Evolutionary conservation across 2,329 filamentous ascomycete species (phyloP), one percentile per base, ranked within the genome.

Genomic region (Hymenoscyphus albidus): DNA sequence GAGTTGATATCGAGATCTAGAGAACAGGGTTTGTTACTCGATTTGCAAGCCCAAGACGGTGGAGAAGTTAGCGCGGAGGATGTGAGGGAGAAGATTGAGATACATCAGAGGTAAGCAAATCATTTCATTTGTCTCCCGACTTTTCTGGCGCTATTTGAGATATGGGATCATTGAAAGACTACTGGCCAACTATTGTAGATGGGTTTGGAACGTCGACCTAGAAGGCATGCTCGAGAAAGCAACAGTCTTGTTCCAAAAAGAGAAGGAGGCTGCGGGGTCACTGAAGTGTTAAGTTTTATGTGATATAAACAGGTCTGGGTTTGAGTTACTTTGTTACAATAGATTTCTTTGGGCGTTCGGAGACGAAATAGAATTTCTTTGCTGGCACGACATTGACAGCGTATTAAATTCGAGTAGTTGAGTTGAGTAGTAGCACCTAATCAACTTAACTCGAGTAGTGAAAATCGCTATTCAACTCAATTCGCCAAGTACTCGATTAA

Each of bases 1-100:
- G 73, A 72, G 59, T 65, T 80, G 14, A 79, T 81, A 0, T 69
- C 69, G 38, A 78, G 73, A 5, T 79, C 79, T 58, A 70, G 72
- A 51, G 74, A 78, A 62, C 75, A 76, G 1, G 78, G 78, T 1
- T 48, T 18, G 22, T 27, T 67, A 7, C 39, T 69, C 1, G 67
- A 69, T 51, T 51, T 70, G 27, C 60, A 66, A 31, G 58, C 44
- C 12, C 39, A 57, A 40, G 64, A 48, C 16, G 61, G 61, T 14
- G 57, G 16, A 9, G 16, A 62, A 13, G 38, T 62, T 6, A 60
- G 38, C 7, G 48, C 56, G 31, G 63, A 67, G 27, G 58, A 64
- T 16, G 38, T 70, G 56, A 42, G 38, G 32, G 40, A n/a, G 22
- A 18, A 38, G 14, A 27, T 67, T 31, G 58, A 63, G 12, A 38